Evolutionary conservation across 306 rosid species (phyloP), one percentile per base, ranked within the genome.

Genomic region (Ziziphus jujuba): DNA sequence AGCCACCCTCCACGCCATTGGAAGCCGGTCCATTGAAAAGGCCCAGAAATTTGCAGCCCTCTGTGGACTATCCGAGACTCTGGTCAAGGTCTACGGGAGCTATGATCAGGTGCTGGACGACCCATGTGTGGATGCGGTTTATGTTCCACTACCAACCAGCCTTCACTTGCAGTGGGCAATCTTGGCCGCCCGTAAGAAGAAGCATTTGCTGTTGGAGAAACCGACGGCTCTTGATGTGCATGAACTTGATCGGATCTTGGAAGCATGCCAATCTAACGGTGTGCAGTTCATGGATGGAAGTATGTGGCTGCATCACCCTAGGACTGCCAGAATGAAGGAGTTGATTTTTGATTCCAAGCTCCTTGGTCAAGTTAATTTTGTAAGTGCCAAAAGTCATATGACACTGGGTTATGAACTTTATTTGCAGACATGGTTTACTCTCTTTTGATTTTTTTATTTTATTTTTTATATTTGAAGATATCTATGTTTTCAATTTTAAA

Each of bases 261-360:
- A 85, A n/a, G 93, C 89, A 0, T 87, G 87, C 20, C 71, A 81
- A 64, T 81, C 78, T 7, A 88, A 87, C 66, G 88, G 87, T 19
- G 93, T 88, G 36, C 96, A 91, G 76, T 91, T 91, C 84, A 88
- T 91, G 93, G 87, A 84, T 52, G 96, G 91, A 1, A 73, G 50
- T 21, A 91, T 88, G 97, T 91, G 97, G 97, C 72, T 81, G 74
- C 97, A 91, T 78, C 89, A 91, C 33, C 96, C 97, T 25, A 80
- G 96, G 80, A 88, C 91, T 59, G 59, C 82, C 40, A 78, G 70
- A 36, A 76, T 91, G 79, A 79, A 86, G 56, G 67, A 76, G 5
- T 61, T 86, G n/a, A 68, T 87, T 53, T 83, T 80, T 66, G 59
- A 74, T 65, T 36, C 83, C 22, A 60, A 47, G 7, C 20, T 36